Conservation (phyloP, 179 eudicot species). For the Beta lomatogona region DNA sequence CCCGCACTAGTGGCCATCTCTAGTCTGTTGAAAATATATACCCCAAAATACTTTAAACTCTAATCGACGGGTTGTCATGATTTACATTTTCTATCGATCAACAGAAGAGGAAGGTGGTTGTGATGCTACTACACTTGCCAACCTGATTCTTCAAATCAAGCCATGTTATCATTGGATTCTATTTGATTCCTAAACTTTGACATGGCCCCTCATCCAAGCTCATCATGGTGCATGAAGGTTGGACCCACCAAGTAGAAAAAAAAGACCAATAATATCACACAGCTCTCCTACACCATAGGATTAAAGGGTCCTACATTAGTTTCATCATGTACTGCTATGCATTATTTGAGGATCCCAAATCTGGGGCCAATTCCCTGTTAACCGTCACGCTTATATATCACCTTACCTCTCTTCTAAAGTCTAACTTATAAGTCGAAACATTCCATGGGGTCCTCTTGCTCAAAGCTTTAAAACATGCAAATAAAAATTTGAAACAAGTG, state of each 20-base stretch:
- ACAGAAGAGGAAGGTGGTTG: neutral
- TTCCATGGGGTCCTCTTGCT: slow-evolving; percentile 14
- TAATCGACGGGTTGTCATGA: no score
- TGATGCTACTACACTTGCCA: neutral
- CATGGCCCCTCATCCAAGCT: slow-evolving; percentile 12
- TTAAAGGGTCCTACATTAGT: slow-evolving; percentile 9
- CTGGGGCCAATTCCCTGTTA: slow-evolving; percentile 21
- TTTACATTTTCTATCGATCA: neutral
- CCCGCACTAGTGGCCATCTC: no score
- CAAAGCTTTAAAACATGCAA: neutral
- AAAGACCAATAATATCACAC: neutral
- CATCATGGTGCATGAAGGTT: neutral
- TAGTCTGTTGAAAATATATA: no score
- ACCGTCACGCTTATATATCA: slow-evolving; percentile 21
- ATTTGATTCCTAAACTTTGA: slow-evolving; percentile 20
- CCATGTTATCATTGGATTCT: slow-evolving; percentile 24
- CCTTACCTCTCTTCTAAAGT: slow-evolving; percentile 2
- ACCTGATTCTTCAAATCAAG: slow-evolving; percentile 10
- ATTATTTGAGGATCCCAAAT: slow-evolving; percentile 8
- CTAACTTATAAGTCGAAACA: slow-evolving; percentile 4
- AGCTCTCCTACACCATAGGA: slow-evolving; percentile 9
- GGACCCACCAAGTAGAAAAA: slow-evolving; percentile 7
- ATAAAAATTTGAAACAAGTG: neutral
- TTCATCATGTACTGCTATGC: slow-evolving; percentile 10
- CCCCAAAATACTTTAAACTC: no score